Evolutionary conservation across 2,329 filamentous ascomycete species (phyloP).

Genomic region (Pyrenophora graminea): DNA sequence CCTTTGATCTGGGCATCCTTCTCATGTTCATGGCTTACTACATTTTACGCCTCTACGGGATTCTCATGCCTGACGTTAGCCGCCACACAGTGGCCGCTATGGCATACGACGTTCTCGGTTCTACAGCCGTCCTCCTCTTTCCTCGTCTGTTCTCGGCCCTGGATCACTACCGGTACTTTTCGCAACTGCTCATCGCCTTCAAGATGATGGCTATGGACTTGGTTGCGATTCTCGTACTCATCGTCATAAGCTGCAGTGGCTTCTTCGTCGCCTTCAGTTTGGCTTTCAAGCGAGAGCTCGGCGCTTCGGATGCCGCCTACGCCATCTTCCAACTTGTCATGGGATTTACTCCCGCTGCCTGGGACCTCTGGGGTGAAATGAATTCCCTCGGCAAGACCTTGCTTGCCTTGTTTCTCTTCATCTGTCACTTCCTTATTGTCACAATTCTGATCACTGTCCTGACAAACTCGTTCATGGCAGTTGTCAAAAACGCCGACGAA

Average conservation of each 20-base stretch:
- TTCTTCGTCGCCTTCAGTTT: conserved; percentile 95
- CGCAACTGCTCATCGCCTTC: conserved; percentile 90
- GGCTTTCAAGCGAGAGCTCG: conserved; percentile 71
- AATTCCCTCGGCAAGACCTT: conserved; percentile 77
- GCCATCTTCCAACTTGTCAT: conserved; percentile 91
- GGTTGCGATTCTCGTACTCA: conserved; percentile 79
- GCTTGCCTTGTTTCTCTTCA: conserved; percentile 82
- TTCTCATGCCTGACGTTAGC: conserved; percentile 75
- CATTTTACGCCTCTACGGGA: conserved; percentile 83
- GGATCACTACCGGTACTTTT: conserved; percentile 96
- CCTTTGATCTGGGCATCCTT: conserved; percentile 89
- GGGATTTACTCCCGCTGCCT: conserved; percentile 94
- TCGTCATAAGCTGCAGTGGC: conserved; percentile 86
- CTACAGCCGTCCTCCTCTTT: conserved; percentile 85
- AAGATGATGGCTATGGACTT: conserved; percentile 91
- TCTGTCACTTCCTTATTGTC: conserved; percentile 92
- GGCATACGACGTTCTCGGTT: conserved; percentile 92
- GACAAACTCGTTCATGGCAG: conserved; percentile 94
- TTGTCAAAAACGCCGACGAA: conserved; percentile 89
- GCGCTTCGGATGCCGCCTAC: conserved; percentile 78
- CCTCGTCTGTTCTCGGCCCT: conserved; percentile 90
- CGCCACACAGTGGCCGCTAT: conserved; percentile 74
- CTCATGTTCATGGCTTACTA: conserved; percentile 87
- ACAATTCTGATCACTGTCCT: conserved; percentile 95
- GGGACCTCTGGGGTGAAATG: conserved; percentile 84